Base-by-base conservation (phyloP, 371 early-diverging fungal genomes). In the Fennellomyces sp. region DNA sequence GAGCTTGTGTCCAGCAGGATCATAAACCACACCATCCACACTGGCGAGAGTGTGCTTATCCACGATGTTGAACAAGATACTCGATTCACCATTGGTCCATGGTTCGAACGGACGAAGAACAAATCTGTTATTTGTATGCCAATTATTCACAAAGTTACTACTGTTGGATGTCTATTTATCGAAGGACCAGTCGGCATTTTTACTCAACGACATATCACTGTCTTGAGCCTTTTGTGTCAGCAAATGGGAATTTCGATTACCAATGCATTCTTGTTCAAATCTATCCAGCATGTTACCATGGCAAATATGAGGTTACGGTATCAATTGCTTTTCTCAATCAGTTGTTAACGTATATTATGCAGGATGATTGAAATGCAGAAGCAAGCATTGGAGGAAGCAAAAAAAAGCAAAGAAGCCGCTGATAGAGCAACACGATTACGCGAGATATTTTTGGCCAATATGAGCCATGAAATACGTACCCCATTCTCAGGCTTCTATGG, bases 401-500 rank as follows among this genome's bases (percentile, higher is more conserved):
- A 72, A 27, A 66, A 66, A 56, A 78, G 79, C 51, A 78, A 73
- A 65, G 79, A 78, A 62, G 79, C 73, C 6, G 79, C 79, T 19
- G 68, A 73, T 0, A 62, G 73, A 6, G 79, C 79, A 8, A 78
- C 73, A 6, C 64, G 71, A 8, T 35, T 78, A 33, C 61, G 76
- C 30, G 79, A 82, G 38, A 85, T 81, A 35, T 85, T 85, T 47
- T 61, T 85, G 55, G 85, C 85, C 5, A 85, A 85, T 42, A 85
- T 85, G 85, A 79, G 81, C 61, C 79, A 78, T 60, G 79, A 78
- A 58, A 75, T 78, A 17, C 71, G 79, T 41, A 83, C 82, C 3
- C 85, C 85, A 0, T 85, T 85, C 52, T 85, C 85, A 19, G 85
- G 85, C 0, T 83, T 85, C 48, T 69, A 83, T 36, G 83, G 85